Percentiles rank a stretch among this genome's conserved stretches.
Evolutionary conservation across 768 basidiomycete species (phyloP).

Genomic region (Strobilomyces dryophilus): DNA sequence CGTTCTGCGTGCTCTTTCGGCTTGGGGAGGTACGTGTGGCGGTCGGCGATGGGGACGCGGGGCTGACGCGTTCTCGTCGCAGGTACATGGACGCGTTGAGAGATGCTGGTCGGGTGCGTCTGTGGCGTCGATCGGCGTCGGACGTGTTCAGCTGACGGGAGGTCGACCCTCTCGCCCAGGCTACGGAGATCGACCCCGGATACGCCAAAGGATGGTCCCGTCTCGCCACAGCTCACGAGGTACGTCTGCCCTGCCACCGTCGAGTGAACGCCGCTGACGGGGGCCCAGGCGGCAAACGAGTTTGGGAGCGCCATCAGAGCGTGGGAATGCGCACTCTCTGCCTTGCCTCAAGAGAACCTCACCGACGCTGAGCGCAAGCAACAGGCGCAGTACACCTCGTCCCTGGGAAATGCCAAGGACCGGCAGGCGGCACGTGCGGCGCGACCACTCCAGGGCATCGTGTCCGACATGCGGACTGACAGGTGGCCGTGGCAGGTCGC

Average conservation of each 20-base stretch:
- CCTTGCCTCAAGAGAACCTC: background rate
- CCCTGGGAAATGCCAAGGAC: background rate
- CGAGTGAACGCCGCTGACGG: too few relatives aligned
- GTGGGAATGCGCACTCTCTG: background rate
- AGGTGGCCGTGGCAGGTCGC: background rate
- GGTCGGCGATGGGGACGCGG: too few relatives aligned
- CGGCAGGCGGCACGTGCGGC: background rate
- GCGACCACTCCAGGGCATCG: background rate
- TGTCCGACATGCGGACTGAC: background rate
- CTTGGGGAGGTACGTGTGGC: background rate
- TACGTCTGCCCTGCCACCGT: background rate
- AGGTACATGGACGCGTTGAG: background rate
- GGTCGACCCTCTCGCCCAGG: background rate
- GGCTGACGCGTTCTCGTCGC: too few relatives aligned
- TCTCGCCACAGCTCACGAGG: background rate
- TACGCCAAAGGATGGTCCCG: constrained; percentile 5
- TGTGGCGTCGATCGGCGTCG: too few relatives aligned
- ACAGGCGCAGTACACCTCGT: background rate
- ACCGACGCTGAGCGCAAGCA: background rate
- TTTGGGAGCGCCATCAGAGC: background rate
- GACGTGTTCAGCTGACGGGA: too few relatives aligned
- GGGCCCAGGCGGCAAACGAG: background rate
- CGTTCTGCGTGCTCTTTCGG: background rate
- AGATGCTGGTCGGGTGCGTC: background rate
- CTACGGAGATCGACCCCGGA: background rate